These are phyloP conservation scores for Paramecium biaurelia DNA, from an alignment of 73 alveolate genomes.

Conservation along the genomic window DNA sequence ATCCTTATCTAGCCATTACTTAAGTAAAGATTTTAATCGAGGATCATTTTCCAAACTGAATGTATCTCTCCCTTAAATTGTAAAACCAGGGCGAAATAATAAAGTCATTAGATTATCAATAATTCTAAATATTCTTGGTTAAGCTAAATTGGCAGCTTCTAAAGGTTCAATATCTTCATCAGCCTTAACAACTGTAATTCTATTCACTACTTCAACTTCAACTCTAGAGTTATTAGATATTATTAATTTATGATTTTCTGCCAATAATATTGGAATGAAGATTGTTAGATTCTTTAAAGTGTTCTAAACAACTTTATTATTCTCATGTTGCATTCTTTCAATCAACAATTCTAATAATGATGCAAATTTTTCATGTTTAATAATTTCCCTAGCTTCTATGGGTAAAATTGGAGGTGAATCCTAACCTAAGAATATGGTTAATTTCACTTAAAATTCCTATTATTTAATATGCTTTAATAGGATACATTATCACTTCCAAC, in stretches of 20 bases:
- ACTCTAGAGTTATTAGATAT: not conserved
- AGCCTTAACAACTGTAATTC: conserved; percentile 34
- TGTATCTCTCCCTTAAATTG: not conserved
- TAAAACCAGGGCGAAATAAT: conserved; percentile 30
- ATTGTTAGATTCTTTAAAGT: not conserved
- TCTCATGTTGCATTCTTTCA: not conserved
- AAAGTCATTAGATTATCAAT: not conserved
- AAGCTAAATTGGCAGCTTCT: not conserved
- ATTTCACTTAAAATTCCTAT: conserved; percentile 40
- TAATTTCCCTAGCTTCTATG: not conserved
- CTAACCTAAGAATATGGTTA: not conserved
- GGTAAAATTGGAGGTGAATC: not conserved
- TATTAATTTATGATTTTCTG: not conserved
- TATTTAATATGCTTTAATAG: not conserved
- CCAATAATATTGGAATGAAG: conserved; percentile 6
- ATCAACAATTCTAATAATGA: not conserved
- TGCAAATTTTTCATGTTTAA: not conserved
- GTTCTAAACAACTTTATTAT: not conserved
- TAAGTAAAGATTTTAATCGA: not conserved
- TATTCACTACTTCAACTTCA: conserved; percentile 13
- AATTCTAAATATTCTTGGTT: not conserved
- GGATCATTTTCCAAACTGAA: conserved; percentile 44
- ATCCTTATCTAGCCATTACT: not conserved
- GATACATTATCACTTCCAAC: conserved; percentile 22
- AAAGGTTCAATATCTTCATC: conserved; percentile 35